Percentiles rank a stretch among this genome's conserved stretches.
phyloP scores from a whole-genome alignment of 2,329 filamentous ascomycete genomes.

The Tolypocladium nubicola region DNA sequence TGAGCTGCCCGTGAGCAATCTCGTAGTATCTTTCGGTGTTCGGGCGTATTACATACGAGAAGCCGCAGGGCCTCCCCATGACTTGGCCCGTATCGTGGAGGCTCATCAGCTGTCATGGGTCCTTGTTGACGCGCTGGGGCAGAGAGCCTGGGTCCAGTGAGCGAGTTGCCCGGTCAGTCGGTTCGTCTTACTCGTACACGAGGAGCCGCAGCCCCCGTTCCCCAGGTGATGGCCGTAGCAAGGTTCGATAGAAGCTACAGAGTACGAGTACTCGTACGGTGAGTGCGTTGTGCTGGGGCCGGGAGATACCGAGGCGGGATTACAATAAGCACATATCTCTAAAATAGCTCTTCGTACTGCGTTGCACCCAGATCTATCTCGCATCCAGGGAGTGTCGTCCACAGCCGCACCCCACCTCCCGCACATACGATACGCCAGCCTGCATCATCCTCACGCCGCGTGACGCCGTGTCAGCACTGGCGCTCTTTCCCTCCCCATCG shows the following conservation, averaged over 20 bases:
- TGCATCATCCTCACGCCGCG: not conserved
- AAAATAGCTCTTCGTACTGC: not conserved
- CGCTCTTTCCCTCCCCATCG: not conserved
- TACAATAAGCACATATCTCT: not conserved
- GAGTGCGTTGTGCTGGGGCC: not conserved
- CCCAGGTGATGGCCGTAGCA: not conserved
- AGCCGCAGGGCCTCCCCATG: not conserved
- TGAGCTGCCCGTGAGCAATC: not conserved
- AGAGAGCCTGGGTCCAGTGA: not conserved
- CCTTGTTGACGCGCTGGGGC: not conserved
- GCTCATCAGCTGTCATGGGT: not conserved
- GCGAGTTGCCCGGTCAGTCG: not conserved
- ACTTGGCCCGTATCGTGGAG: not conserved
- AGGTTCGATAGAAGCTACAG: not conserved
- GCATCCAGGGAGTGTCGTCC: not conserved
- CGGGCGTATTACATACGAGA: not conserved
- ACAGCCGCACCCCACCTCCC: not conserved
- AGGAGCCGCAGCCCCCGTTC: not conserved
- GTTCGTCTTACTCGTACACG: not conserved
- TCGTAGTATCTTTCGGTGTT: not conserved
- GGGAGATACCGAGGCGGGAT: not conserved
- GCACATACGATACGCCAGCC: not conserved
- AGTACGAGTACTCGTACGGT: too few species aligned
- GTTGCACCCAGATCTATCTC: not conserved
- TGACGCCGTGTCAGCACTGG: not conserved